Evolutionary conservation across 768 basidiomycete genomes (phyloP).

Genomic region (Boletus vermiculosoides): DNA sequence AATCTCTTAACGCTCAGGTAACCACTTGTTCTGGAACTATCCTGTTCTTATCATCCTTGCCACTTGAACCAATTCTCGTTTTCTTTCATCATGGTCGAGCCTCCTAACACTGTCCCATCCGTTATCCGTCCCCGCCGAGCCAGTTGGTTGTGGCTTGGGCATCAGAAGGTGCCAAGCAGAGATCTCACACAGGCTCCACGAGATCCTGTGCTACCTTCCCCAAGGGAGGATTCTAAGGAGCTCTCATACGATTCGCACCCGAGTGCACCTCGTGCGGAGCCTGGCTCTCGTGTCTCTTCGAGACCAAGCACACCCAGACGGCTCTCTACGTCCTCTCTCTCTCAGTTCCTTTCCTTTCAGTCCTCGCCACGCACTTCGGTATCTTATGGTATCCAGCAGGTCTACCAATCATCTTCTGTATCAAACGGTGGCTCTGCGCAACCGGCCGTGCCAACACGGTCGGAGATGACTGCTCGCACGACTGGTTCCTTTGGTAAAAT

Average conservation of each 20-base stretch:
- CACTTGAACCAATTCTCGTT: constrained; percentile 1
- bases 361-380: constrained; percentile 12
- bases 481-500: constrained; percentile 58
- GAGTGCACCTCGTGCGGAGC: constrained; percentile 1
- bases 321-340: constrained; percentile 25
- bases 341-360: constrained; percentile 28
- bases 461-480: constrained; percentile 36
- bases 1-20: constrained; percentile 32
- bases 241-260: neutral
- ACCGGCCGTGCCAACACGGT: constrained; percentile 21
- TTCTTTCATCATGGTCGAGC: constrained; percentile 25
- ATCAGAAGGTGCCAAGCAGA: constrained; percentile 22
- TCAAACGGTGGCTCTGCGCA: constrained; percentile 12
- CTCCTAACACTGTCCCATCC: constrained; percentile 3
- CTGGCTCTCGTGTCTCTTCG: constrained; percentile 8
- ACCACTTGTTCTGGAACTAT: constrained; percentile 21
- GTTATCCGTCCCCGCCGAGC: constrained; percentile 18
- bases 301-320: constrained; percentile 23
- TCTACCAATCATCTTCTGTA: constrained; percentile 4
- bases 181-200: constrained; percentile 12
- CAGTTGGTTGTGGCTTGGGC: constrained; percentile 31
- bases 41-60: constrained; percentile 9
- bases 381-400: constrained; percentile 23
- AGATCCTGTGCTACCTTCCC: constrained; percentile 20
- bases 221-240: constrained; percentile 15